Evolutionary conservation across 805 yeast genomes (phyloP).

Genomic region (Yarrowia sp.): DNA sequence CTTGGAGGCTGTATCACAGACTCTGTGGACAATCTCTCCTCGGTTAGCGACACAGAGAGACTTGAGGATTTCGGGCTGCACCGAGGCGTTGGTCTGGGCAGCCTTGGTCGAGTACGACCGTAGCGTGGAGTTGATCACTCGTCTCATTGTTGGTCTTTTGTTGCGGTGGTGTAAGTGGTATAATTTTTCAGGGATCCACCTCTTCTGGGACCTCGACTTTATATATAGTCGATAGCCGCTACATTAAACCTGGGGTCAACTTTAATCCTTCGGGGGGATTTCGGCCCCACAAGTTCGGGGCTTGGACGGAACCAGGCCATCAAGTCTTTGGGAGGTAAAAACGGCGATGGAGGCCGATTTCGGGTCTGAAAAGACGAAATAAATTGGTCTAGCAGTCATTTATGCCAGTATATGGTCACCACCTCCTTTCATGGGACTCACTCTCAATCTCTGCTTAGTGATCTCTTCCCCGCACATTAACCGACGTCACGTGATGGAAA

Average conservation of each 20-base stretch:
- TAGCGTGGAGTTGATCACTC: slow-evolving; percentile 38
- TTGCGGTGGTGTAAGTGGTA: neutral
- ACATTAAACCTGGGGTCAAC: slow-evolving; percentile 38
- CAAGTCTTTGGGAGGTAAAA: neutral
- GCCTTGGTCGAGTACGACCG: slow-evolving; percentile 37
- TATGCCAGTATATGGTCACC: neutral
- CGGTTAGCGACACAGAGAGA: slow-evolving; percentile 59
- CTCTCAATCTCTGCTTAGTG: slow-evolving; percentile 4
- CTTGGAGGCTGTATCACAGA: slow-evolving; percentile 45
- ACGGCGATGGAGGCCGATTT: neutral
- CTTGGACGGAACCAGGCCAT: slow-evolving; percentile 9
- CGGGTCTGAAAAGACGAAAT: neutral
- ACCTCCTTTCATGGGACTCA: no score
- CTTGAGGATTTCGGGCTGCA: slow-evolving; percentile 41
- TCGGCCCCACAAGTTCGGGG: slow-evolving; percentile 38
- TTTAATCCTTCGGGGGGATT: slow-evolving; percentile 36
- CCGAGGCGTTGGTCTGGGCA: slow-evolving; percentile 6
- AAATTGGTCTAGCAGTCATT: neutral
- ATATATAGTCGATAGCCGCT: slow-evolving; percentile 38
- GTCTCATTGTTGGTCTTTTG: slow-evolving; percentile 24
- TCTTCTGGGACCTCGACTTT: slow-evolving; percentile 31
- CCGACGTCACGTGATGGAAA: slow-evolving; percentile 8
- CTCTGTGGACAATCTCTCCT: slow-evolving; percentile 58
- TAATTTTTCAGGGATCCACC: neutral
- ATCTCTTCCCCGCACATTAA: slow-evolving; percentile 25